These are phyloP conservation scores for Tagetes patula DNA, from an alignment of 129 eudicot species.

Conservation along the genomic window DNA sequence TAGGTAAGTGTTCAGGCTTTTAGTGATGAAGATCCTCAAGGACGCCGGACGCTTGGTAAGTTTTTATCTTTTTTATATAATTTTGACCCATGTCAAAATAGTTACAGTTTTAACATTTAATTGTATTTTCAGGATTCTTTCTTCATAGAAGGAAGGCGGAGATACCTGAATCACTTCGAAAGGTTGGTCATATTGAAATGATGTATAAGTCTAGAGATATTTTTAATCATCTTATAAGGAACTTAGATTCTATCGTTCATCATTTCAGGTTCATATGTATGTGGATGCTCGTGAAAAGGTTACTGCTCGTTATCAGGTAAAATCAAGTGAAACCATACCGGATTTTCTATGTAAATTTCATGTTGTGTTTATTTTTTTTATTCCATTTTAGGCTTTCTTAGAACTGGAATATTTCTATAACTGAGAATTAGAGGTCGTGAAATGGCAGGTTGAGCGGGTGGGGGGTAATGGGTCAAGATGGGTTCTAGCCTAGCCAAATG, in stretches of 20 bases:
- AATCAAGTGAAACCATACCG: background rate
- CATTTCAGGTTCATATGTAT: conserved; percentile 75
- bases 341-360: background rate
- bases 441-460: background rate
- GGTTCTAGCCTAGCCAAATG: background rate
- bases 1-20: conserved; percentile 99
- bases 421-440: background rate
- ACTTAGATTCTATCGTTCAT: conserved; percentile 1
- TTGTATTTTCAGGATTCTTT: conserved; percentile 63
- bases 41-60: conserved; percentile 96
- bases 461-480: background rate
- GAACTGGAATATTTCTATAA: background rate
- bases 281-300: conserved; percentile 95
- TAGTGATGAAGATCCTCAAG: conserved; percentile 98
- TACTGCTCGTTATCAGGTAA: conserved; percentile 98
- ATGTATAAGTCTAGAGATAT: conserved; percentile 6
- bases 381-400: background rate
- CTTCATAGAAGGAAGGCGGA: conserved; percentile 99
- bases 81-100: conserved; percentile 6
- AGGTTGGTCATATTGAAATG: conserved; percentile 47
- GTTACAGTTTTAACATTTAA: background rate
- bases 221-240: conserved; percentile 3
- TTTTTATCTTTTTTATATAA: background rate
- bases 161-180: conserved; percentile 67
- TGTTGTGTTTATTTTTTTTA: background rate